A percentile compares a stretch with the other conserved stretches of the same genome.
Conservation (phyloP, 768 basidiomycete species). For the Podaxis pistillaris region DNA sequence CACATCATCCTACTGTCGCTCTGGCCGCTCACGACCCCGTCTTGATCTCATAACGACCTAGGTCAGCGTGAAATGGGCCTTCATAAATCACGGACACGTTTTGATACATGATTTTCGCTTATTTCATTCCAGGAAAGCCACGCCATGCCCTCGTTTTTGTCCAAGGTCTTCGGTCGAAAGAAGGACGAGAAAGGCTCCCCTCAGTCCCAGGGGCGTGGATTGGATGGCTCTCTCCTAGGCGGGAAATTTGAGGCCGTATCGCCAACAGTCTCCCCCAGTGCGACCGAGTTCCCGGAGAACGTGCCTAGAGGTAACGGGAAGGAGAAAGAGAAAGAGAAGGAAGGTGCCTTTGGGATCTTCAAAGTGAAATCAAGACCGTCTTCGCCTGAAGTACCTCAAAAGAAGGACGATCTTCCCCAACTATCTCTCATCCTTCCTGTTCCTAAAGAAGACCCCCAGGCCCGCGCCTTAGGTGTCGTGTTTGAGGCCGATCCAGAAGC, state of each 20-base stretch:
- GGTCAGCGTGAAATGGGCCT: conserved; percentile 4
- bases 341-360: conserved; percentile 48
- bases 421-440: conserved; percentile 63
- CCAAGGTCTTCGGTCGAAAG: conserved; percentile 77
- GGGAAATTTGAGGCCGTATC: conserved; percentile 76
- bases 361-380: conserved; percentile 41
- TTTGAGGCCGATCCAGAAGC: conserved; percentile 60
- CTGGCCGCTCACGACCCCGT: conserved; percentile 3
- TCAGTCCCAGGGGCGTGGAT: conserved; percentile 28
- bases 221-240: conserved; percentile 54
- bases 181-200: conserved; percentile 50
- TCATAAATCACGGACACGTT: conserved; percentile 6
- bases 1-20: conserved; percentile 7
- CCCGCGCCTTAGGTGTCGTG: conserved; percentile 51
- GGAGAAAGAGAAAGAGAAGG: conserved; percentile 42
- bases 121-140: conserved; percentile 23
- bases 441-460: conserved; percentile 44
- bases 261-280: conserved; percentile 42
- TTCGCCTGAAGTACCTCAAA: conserved; percentile 34
- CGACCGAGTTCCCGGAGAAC: conserved; percentile 37
- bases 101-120: conserved; percentile 10
- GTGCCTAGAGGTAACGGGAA: conserved; percentile 23
- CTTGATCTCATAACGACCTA: not conserved
- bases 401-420: conserved; percentile 44
- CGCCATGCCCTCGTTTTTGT: conserved; percentile 67